phyloP scores from a whole-genome alignment of 495 filamentous ascomycete species.

The Lentithecium fluviatile region DNA sequence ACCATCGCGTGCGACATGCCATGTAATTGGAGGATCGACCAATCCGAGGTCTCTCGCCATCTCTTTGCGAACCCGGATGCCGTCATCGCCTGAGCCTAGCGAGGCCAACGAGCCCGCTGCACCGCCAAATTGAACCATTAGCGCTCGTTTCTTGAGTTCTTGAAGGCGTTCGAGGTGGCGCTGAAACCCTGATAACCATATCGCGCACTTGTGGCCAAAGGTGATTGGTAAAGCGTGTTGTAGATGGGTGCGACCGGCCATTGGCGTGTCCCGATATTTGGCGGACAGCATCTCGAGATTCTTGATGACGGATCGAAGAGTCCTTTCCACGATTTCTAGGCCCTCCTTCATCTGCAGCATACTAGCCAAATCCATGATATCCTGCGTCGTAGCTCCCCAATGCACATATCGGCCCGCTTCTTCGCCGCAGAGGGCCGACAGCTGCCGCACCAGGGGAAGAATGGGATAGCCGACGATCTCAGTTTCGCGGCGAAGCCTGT shows the following conservation, averaged over 20 bases:
- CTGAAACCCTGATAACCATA: constrained; percentile 49
- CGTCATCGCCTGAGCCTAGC: constrained; percentile 44
- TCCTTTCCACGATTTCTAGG: constrained; percentile 46
- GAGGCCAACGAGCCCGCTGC: constrained; percentile 52
- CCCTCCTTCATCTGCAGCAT: constrained; percentile 53
- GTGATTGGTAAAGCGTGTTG: constrained; percentile 54
- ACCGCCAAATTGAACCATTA: constrained; percentile 52
- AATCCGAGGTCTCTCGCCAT: constrained; percentile 41
- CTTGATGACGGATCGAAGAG: constrained; percentile 43
- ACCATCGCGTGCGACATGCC: constrained; percentile 51
- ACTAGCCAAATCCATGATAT: constrained; percentile 54
- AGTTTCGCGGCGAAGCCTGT: constrained; percentile 48
- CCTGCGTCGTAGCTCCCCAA: constrained; percentile 59
- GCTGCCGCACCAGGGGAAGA: constrained; percentile 51
- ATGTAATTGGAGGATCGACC: constrained; percentile 49
- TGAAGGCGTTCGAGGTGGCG: constrained; percentile 46
- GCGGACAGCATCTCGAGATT: constrained; percentile 43
- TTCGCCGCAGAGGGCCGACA: constrained; percentile 43
- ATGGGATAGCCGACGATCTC: constrained; percentile 57
- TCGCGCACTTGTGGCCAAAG: constrained; percentile 52
- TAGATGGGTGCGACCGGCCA: constrained; percentile 54
- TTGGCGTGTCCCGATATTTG: constrained; percentile 51
- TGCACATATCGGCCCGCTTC: constrained; percentile 52
- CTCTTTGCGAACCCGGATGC: constrained; percentile 47
- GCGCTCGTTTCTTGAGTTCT: constrained; percentile 42